Evolutionary conservation across 306 rosid genomes (phyloP), one percentile per base, ranked within the genome.

Genomic region (Pyrus betulifolia): DNA sequence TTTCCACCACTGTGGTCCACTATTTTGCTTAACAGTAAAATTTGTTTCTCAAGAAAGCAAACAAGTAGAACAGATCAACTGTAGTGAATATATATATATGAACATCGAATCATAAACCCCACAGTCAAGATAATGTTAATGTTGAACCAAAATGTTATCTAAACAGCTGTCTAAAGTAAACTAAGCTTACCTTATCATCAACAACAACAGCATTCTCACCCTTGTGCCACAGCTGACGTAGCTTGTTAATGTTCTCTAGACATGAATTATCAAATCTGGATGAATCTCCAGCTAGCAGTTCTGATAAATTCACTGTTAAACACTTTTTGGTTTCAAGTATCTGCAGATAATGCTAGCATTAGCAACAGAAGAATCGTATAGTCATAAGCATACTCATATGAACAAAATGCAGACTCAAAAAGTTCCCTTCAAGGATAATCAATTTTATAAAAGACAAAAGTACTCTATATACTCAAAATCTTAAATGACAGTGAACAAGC

Each of bases 151-250:
- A 30, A 64, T 64, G 69, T 31, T 31, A 64, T 64, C 44, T 8
- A 33, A 64, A 11, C 1, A 3, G 21, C 69, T 1, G 2, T 64
- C 40, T 30, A 64, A 44, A 2, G 55, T 25, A 72, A 60, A 42
- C 57, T 55, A 72, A 65, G 46, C 85, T 81, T 57, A 89, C 93
- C 78, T 87, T 87, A 72, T 85, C 87, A 81, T 89, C 90, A 62
- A 89, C 73, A 49, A 88, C 82, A 77, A 87, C 80, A 72, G 93
- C 90, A 81, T 84, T 87, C 82, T 57, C 84, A 67, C 82, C 74
- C 74, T 69, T 80, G 52, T 70, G 83, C 91, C 89, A 85, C 74
- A 77, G 79, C 62, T 89, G 78, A 6, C 81, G 80, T 44, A 89
- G 82, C 84, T 83, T 91, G 81, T 81, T 87, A 44, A 89, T 78